phyloP scores from a whole-genome alignment of 495 filamentous ascomycete species.

The Apiosordaria backusii region DNA sequence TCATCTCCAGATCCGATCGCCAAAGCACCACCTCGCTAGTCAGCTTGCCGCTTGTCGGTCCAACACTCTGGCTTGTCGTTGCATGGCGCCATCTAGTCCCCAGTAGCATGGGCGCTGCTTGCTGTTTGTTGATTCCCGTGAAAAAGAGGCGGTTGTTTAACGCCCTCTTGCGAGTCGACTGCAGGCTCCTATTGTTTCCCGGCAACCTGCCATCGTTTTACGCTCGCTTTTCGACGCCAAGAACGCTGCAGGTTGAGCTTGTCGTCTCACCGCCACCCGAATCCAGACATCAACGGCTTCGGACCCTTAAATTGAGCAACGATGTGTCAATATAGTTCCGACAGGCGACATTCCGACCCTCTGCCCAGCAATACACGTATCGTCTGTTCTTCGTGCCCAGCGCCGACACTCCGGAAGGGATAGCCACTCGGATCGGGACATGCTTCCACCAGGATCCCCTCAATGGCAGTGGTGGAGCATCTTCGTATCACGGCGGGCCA shows the following conservation, averaged over 20 bases:
- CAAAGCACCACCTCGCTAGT: not conserved
- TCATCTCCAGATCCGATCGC: not conserved
- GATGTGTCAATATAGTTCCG: not conserved
- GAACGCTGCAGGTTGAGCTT: not conserved
- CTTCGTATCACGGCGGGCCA: slow-evolving; percentile 21
- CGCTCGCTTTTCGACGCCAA: slow-evolving; percentile 2
- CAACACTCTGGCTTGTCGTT: not conserved
- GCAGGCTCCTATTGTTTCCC: not conserved
- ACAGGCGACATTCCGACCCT: not conserved
- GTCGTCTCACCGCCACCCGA: slow-evolving; percentile 9
- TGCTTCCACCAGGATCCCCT: not conserved
- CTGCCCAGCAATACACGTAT: not conserved
- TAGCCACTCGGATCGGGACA: not conserved
- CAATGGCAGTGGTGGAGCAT: slow-evolving; percentile 16
- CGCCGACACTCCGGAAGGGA: not conserved
- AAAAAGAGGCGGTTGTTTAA: not conserved
- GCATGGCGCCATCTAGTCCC: not conserved
- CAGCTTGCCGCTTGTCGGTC: slow-evolving; percentile 1
- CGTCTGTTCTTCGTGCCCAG: not conserved
- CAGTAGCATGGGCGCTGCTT: not conserved
- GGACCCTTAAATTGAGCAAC: not conserved
- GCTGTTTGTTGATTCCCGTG: not conserved
- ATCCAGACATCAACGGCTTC: not conserved
- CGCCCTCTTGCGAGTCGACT: slow-evolving; percentile 2
- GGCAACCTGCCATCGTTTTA: not conserved